Evolutionary conservation across 176 grass and related monocot species (phyloP), one percentile per base, ranked within the genome.

Genomic region (Hsuehochloa calcarea): DNA sequence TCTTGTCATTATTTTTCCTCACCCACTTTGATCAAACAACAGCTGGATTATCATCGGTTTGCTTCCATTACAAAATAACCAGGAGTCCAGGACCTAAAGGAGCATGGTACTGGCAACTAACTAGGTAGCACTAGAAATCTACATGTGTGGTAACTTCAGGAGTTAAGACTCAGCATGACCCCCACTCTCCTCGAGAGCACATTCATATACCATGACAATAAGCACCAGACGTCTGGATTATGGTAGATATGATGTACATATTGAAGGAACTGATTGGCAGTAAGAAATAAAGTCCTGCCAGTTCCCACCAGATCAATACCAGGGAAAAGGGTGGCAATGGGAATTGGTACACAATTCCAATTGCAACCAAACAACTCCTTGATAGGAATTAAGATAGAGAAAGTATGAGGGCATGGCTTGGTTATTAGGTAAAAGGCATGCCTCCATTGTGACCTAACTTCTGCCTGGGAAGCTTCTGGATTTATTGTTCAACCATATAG

Each of bases 251-350:
- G 50, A 70, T 27, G 80, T 82, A 71, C n/a, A 72, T 38, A 9
- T 45, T 82, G 51, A 60, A 71, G 5, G 37, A 82, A 19, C 59
- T 82, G 20, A 63, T 26, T 3, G 13, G 78, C n/a, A 81, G 20
- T 16, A 58, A 47, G 7, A 65, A 45, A 22, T 38, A 81, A 4
- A 70, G 5, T 43, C 37, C 80, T 22, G 16, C 38, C 39, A 35
- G 59, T 82, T 60, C 39, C 38, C 55, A 82, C 52, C 61, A 34
- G 38, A 82, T 72, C 51, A 60, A 71, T 82, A 22, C 26, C 35
- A 72, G 4, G 38, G 80, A 26, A 61, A 82, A 41, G 52, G 52
- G 39, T 34, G 26, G 51, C 52, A 45, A 82, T n/a, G 17, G 39
- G 26, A 54, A 27, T 70, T 49, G 10, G 8, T 41, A n/a, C 35